These are phyloP conservation scores for Ambrosiella cleistominuta DNA, from an alignment of 2,329 filamentous ascomycete species.

Conservation along the genomic window DNA sequence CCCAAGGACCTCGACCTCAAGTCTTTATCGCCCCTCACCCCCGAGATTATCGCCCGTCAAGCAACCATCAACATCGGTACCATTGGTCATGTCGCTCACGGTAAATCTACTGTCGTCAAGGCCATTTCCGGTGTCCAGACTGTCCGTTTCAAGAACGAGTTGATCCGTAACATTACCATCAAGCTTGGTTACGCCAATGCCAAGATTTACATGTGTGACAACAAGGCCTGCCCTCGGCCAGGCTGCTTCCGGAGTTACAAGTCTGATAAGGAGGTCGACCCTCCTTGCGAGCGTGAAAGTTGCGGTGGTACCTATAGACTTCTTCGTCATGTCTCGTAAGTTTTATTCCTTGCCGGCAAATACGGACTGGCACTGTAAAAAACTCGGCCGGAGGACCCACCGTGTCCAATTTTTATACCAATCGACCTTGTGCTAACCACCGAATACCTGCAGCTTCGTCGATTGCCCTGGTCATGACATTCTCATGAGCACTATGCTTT, in stretches of 20 bases:
- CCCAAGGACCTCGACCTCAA: constrained; percentile 74
- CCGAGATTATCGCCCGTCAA: constrained; percentile 93
- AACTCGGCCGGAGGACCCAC: not conserved
- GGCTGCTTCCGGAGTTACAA: constrained; percentile 95
- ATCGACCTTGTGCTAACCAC: constrained; percentile 15
- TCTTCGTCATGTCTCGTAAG: constrained; percentile 81
- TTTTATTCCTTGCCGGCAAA: constrained; percentile 16
- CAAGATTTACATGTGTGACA: constrained; percentile 99
- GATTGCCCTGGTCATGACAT: constrained; percentile 99
- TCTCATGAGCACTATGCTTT: constrained; percentile 99
- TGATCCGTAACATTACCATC: constrained; percentile 98
- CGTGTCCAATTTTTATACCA: not conserved
- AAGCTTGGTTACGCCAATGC: constrained; percentile 99
- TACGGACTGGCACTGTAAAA: not conserved
- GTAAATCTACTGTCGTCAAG: constrained; percentile 97
- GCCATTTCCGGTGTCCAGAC: constrained; percentile 98
- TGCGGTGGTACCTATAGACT: constrained; percentile 77
- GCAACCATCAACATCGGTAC: constrained; percentile 98
- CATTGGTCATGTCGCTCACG: constrained; percentile 96
- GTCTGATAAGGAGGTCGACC: constrained; percentile 97
- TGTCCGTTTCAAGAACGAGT: constrained; percentile 98
- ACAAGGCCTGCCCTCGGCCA: constrained; percentile 72
- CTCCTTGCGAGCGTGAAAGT: constrained; percentile 83
- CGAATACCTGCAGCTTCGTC: constrained; percentile 49
- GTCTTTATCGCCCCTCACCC: constrained; percentile 66